These are phyloP conservation scores for Fusarium decemcellulare DNA, from an alignment of 2,329 filamentous ascomycete species.

Conservation along the genomic window DNA sequence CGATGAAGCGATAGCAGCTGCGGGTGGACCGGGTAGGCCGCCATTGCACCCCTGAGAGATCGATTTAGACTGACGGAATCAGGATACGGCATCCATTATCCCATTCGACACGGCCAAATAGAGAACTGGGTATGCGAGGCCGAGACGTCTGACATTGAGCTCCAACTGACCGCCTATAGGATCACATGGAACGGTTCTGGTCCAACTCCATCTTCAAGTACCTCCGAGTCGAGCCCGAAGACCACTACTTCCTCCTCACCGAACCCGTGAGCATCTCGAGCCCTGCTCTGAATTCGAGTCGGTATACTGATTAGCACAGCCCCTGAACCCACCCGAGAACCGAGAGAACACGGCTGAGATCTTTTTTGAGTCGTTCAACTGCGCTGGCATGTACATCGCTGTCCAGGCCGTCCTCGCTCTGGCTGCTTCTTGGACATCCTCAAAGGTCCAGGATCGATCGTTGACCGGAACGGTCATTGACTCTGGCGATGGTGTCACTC, in stretches of 20 bases:
- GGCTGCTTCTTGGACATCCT: constrained; percentile 98
- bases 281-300: constrained; percentile 16
- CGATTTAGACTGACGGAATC: constrained; percentile 39
- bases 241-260: constrained; percentile 98
- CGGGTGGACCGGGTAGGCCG: constrained; percentile 81
- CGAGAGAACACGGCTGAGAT: constrained; percentile 99
- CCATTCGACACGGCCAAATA: constrained; percentile 97
- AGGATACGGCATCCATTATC: constrained; percentile 98
- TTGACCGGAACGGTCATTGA: constrained; percentile 98
- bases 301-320: constrained; percentile 64
- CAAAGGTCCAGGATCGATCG: constrained; percentile 96
- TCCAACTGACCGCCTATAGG: constrained; percentile 66
- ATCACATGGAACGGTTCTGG: constrained; percentile 99
- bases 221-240: constrained; percentile 95
- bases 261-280: constrained; percentile 79
- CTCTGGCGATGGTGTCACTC: constrained; percentile 98
- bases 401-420: constrained; percentile 97
- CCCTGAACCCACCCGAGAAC: constrained; percentile 97
- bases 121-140: constrained; percentile 88
- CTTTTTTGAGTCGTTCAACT: constrained; percentile 99
- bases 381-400: constrained; percentile 97
- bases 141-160: background rate
- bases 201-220: constrained; percentile 99
- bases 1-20: constrained; percentile 90
- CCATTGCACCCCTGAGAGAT: constrained; percentile 18